Percentiles rank a stretch among this genome's conserved stretches.
phyloP scores from a whole-genome alignment of 1,284 basidiomycete species.

The Volvariella surrecta region DNA sequence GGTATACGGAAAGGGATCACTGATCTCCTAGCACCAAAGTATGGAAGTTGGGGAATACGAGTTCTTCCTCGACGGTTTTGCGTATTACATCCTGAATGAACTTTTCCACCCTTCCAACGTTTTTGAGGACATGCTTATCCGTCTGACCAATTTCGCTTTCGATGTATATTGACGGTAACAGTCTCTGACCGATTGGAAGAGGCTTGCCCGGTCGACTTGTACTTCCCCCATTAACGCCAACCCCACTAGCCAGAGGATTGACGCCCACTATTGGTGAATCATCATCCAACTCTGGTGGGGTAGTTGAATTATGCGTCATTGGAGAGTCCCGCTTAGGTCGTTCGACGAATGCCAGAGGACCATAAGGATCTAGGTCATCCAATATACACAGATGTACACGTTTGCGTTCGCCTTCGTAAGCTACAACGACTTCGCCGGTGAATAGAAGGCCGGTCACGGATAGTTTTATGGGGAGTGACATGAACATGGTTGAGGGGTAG shows the following conservation, averaged over 20 bases:
- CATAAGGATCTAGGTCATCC: constrained; percentile 78
- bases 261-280: constrained; percentile 16
- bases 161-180: constrained; percentile 89
- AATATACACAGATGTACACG: constrained; percentile 85
- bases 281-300: constrained; percentile 22
- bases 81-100: constrained; percentile 95
- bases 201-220: constrained; percentile 42
- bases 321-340: constrained; percentile 37
- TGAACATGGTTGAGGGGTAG: constrained; percentile 91
- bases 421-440: constrained; percentile 81
- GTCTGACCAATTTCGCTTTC: constrained; percentile 96
- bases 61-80: constrained; percentile 89
- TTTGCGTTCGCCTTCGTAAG: constrained; percentile 78
- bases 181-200: constrained; percentile 70
- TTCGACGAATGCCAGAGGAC: constrained; percentile 40
- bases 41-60: constrained; percentile 92
- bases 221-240: constrained; percentile 9
- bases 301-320: constrained; percentile 11
- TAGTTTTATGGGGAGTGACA: constrained; percentile 91
- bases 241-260: neutral
- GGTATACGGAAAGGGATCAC: constrained; percentile 6
- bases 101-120: constrained; percentile 93
- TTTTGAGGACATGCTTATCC: constrained; percentile 93
- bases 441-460: constrained; percentile 86
- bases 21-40: constrained; percentile 60